Evolutionary conservation across 805 yeast genomes (phyloP), one percentile per base, ranked within the genome.

Genomic region (Komagataella kurtzmanii): DNA sequence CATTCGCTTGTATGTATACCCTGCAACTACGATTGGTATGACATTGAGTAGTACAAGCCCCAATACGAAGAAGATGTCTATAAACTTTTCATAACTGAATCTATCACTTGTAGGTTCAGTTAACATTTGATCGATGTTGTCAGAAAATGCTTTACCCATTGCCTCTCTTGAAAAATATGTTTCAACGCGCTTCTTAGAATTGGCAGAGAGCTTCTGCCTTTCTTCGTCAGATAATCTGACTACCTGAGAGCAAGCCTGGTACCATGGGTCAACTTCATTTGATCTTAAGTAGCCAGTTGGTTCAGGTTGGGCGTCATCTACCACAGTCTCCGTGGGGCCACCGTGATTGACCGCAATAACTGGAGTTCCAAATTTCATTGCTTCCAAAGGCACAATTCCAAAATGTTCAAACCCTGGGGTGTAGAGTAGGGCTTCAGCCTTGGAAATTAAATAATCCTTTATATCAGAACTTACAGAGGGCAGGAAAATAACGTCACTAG

Each of bases 311-410:
- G 54, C 50, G 45, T 55, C 58, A 49, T 73, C 72, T 1, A 71
- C 72, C 7, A 85, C 69, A 0, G 96, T 83, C 62, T 93, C 99
- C 43, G 82, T 66, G 0, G 99, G 99, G 0, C 99, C 99, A 24
- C 99, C 99, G 45, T 80, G 80, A 60, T 86, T 80, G 4, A 84
- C 83, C 0, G 97, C 97, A 50, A 93, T 68, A 0, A 90, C 97
- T 0, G 96, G 88, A 0, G 83, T 83, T 24, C 86, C 84, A 53
- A 78, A 73, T 48, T 83, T 74, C 97, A 93, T 90, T 10, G 96
- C 90, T 64, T 93, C 99, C 14, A 93, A 73, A 1, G 99, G 99
- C 7, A 93, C 99, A 56, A 93, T 93, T 12, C 99, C 99, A 63
- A 93, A 93, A 68, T 93, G 99, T 65, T 93, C 99, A 59, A 76